phyloP scores from a whole-genome alignment of 2,329 filamentous ascomycete species.

The Hymenoscyphus infarciens region DNA sequence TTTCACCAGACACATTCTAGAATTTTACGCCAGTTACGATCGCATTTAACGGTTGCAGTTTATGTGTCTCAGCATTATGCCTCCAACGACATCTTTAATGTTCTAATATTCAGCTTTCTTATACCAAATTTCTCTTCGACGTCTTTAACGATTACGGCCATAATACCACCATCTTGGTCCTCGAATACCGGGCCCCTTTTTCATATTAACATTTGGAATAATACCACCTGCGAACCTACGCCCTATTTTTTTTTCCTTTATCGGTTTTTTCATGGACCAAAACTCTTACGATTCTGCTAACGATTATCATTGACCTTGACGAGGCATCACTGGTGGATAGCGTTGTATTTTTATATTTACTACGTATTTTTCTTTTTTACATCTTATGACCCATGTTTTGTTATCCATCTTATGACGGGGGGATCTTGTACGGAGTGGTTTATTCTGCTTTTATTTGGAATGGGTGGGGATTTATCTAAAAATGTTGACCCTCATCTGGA shows the following conservation, averaged over 20 bases:
- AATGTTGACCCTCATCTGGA: background rate
- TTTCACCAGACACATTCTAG: slow-evolving; percentile 20
- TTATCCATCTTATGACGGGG: background rate
- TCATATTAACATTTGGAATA: background rate
- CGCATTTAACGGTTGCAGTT: slow-evolving; percentile 17
- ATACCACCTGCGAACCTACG: slow-evolving; percentile 7
- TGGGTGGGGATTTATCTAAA: background rate
- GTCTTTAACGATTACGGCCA: slow-evolving; percentile 14
- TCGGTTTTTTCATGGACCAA: background rate
- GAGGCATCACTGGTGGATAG: slow-evolving; percentile 17
- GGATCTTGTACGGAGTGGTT: background rate
- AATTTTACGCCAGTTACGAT: slow-evolving; percentile 23
- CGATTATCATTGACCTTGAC: slow-evolving; percentile 14
- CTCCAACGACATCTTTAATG: slow-evolving; percentile 24
- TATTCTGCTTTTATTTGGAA: background rate
- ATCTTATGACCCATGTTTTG: background rate
- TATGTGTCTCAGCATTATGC: slow-evolving; percentile 13
- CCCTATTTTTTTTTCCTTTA: background rate
- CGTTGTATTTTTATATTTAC: slow-evolving; percentile 13
- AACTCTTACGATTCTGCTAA: slow-evolving; percentile 17
- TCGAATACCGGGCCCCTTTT: slow-evolving; percentile 5
- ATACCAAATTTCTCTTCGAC: slow-evolving; percentile 9
- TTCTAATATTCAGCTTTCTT: slow-evolving; percentile 16
- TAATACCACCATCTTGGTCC: background rate
- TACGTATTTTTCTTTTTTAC: slow-evolving; percentile 9